A percentile compares a stretch with the other conserved stretches of the same genome.
Conservation (phyloP, 331 rosid genomes). For the Malus hybrid region DNA sequence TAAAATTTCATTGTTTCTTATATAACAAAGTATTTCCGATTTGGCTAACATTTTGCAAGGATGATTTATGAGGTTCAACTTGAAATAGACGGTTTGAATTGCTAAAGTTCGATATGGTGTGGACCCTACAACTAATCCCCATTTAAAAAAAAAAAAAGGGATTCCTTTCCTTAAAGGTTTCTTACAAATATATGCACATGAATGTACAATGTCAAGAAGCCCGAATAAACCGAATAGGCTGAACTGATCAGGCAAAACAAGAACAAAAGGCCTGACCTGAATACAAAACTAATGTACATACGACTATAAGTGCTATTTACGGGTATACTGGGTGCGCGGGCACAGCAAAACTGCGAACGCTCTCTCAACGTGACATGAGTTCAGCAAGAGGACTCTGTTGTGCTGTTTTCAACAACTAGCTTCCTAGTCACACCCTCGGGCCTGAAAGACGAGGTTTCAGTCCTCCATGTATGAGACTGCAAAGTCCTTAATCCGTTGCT, state of each 20-base stretch:
- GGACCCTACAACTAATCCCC: too few relatives aligned
- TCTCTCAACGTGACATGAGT: conserved; percentile 7
- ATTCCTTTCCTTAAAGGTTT: too few relatives aligned
- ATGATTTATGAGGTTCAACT: too few relatives aligned
- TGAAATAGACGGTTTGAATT: too few relatives aligned
- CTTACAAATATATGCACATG: background rate
- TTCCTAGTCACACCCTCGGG: background rate
- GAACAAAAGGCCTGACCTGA: conserved; percentile 34
- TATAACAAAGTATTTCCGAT: too few relatives aligned
- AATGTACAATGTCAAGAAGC: background rate
- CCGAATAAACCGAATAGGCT: background rate
- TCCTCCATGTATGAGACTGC: conserved; percentile 33
- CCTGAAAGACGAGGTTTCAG: conserved; percentile 18
- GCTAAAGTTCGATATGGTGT: too few relatives aligned
- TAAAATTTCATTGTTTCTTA: too few relatives aligned
- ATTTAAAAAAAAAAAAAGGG: too few relatives aligned
- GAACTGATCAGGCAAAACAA: conserved; percentile 26
- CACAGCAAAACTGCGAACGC: conserved; percentile 7
- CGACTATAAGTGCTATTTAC: background rate
- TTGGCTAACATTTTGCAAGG: too few relatives aligned
- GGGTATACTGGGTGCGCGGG: conserved; percentile 4
- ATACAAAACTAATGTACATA: conserved; percentile 19
- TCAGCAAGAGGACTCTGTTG: background rate
- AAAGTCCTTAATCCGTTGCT: conserved; percentile 65
- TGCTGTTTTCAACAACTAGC: background rate